Evolutionary conservation across 768 basidiomycete genomes (phyloP), one percentile per base, ranked within the genome.

Genomic region (Cyclocybe aegerita): DNA sequence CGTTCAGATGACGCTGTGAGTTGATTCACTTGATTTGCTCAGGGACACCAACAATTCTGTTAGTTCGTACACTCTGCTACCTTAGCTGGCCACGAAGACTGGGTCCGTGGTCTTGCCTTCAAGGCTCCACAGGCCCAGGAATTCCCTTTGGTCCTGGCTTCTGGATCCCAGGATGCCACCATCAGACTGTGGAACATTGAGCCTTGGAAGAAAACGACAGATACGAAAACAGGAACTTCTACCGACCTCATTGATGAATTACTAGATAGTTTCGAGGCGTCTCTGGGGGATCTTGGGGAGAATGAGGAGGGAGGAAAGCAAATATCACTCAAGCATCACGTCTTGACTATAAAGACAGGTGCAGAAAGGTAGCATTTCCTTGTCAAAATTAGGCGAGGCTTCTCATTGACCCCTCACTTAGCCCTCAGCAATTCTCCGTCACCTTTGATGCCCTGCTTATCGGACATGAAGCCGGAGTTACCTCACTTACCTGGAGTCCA

Each of bases 391-490:
- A 15, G 23, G 5, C 23, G 23, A 23, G 23, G n/a, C 5, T 59
- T 31, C 10, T 33, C 42, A 40, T 39, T 36, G 9, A 16, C 8
- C 9, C n/a, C 30, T 38, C 7, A 30, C 41, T 1, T 43, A 74
- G 74, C 30, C 52, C 63, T 34, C 64, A 65, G 33, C 82, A 83
- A 50, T 96, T 83, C 62, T 83, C 87, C 6, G 80, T 97, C 34
- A 90, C 88, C 0, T 93, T 98, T 48, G 97, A 98, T 60, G 94
- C 97, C 1, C 81, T 99, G 8, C 78, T 99, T 14, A 73, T 98
- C 16, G 96, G 97, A n/a, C 97, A 99, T 60, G 97, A 99, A 71
- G 89, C 88, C 5, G 90, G 90, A 23, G 74, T 99, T 23, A 97
- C 96, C 0, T 89, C 86, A 31, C 65, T 98, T n/a, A 73, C 84